Evolutionary conservation across 208 protist genomes (phyloP).

Genomic region (Strigomonas culicis): DNA sequence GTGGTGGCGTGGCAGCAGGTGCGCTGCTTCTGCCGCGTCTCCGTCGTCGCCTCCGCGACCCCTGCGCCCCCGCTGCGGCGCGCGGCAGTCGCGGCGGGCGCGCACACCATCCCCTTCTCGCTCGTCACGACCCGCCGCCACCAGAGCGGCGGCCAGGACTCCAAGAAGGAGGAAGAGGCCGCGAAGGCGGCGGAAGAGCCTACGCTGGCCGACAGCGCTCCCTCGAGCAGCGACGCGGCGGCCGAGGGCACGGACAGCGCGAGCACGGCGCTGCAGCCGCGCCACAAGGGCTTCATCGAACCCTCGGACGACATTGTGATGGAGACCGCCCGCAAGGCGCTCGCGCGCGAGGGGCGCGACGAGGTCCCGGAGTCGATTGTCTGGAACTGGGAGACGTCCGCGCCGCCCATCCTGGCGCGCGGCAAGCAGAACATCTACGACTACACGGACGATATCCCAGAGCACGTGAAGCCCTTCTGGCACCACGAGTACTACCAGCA

Average conservation of each 20-base stretch:
- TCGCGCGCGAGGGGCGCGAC: constrained; percentile 70
- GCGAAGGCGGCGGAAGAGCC: no score
- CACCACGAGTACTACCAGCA: constrained; percentile 88
- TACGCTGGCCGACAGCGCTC: not conserved
- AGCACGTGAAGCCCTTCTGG: constrained; percentile 86
- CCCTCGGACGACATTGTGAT: constrained; percentile 84
- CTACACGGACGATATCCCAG: constrained; percentile 83
- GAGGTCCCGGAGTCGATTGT: constrained; percentile 64
- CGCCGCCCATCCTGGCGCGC: constrained; percentile 62
- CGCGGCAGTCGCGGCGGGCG: not conserved
- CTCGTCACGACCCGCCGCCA: not conserved
- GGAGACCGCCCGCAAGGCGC: constrained; percentile 80
- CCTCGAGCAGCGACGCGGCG: not conserved
- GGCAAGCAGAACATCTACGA: constrained; percentile 86
- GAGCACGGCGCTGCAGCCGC: constrained; percentile 21
- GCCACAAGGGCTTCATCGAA: constrained; percentile 60
- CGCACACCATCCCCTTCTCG: not conserved
- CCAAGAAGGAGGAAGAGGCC: not conserved
- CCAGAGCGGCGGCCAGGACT: not conserved
- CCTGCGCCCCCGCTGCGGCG: no score
- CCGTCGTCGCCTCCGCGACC: no score
- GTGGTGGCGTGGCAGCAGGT: no score
- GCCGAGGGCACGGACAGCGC: not conserved
- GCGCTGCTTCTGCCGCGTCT: no score
- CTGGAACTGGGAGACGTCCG: constrained; percentile 76